Evolutionary conservation across 2,329 filamentous ascomycete genomes (phyloP), one percentile per base, ranked within the genome.

Genomic region (Fusarium nygamai): DNA sequence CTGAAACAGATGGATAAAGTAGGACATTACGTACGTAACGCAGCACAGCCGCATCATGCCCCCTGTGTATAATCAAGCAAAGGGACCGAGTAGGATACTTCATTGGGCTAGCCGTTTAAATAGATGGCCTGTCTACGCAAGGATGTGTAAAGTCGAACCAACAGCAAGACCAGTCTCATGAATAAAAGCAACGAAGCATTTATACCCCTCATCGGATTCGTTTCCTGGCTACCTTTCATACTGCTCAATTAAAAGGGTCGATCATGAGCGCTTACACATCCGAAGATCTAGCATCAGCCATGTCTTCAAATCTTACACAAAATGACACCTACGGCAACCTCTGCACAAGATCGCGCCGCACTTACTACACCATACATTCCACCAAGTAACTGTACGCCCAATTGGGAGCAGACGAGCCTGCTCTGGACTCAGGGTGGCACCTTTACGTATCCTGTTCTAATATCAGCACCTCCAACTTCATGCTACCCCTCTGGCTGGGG

Each of bases 321-420:
- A 34, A 34, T 34, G 16, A 8, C 34, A 17, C 34, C 16, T 34
- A 34, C 34, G 34, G 34, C 34, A 36, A 36, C 34, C 34, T 36
- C 34, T 36, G 34, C 16, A 36, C 34, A 36, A 36, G 34, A 36
- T 36, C 34, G 34, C 36, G 36, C 17, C 38, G 38, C 41, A 24
- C 41, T 44, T 0, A 44, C 41, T 44, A 12, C 41, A 19, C n/a
- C n/a, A 44, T 44, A 19, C n/a, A 17, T 16, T 11, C 41, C 16
- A 7, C 16, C n/a, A 0, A 29, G 8, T 22, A 3, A 1, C 11
- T 47, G 46, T 3, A 6, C 0, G 0, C 6, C 27, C 4, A 29
- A 4, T 0, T 48, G 46, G 27, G 7, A 2, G 0, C 16, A 3
- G 0, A 31, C 27, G 20, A 48, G 46, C 5, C 4, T 48, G 9